Base-by-base conservation (phyloP, 140 eudicot genomes). In the Stevia rebaudiana region DNA sequence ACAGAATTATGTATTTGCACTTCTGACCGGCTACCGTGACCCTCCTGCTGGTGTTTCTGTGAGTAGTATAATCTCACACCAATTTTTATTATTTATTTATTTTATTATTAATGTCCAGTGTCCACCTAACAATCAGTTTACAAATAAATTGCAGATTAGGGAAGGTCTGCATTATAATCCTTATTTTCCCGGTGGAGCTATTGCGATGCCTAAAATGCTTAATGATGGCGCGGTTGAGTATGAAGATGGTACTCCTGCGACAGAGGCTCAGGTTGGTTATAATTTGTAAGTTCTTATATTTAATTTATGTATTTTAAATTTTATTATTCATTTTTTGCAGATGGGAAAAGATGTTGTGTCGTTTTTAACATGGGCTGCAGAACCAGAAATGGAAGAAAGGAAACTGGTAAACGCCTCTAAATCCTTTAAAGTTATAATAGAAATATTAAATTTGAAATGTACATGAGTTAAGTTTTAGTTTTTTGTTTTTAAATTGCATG, bases 301-400 rank as follows among this genome's bases (percentile, higher is more conserved):
- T 23, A 30, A 6, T 52, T 65, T 48, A 5, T 65, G 19, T n/a
- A 6, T 7, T 31, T 33, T 46, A 21, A 47, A 31, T 7, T 11
- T 37, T n/a, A n/a, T n/a, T n/a, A 22, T 22, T 10, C 42, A 28
- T 24, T 8, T 19, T 21, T 69, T 25, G 68, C 79, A 90, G 97
- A 90, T 90, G 97, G 97, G 95, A 24, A 90, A 90, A 80, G 97
- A 90, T 60, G 63, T 90, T 0, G 87, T 80, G 31, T 60, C 94
- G 12, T 90, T 90, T 71, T 76, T 90, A 73, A 23, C 87, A 17
- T 90, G 97, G 97, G 97, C 95, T 18, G 97, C 97, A 5, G 97
- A 90, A 65, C 97, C 97, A 16, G 97, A 90, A 75, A 86, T 90
- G 97, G 97, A 90, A 80, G 97, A 90, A 78, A 75, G 97, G 70